Base-by-base conservation (phyloP, 2,329 filamentous ascomycete species). In the Arachnomyces sp. region DNA sequence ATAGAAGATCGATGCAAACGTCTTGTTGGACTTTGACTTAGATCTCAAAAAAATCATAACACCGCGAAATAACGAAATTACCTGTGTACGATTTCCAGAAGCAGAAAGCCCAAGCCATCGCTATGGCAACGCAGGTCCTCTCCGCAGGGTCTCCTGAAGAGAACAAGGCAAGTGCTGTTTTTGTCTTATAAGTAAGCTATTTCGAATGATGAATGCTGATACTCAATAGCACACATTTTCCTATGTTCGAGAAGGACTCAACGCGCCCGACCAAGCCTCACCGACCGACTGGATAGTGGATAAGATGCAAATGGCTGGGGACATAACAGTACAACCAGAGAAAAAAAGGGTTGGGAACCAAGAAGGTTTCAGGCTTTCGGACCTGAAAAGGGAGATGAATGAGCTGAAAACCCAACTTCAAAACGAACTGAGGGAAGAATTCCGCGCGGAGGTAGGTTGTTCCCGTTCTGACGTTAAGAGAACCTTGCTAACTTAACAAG, bases 111-210 rank as follows among this genome's bases (percentile, higher is more conserved):
- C 35, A 30, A 38, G 18, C 12, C 35, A 16, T 38, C 13, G 31
- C 17, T 29, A 38, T 38, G 35, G 25, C 35, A 16, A 29, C 25
- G 28, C 7, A 30, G 14, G 17, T 28, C 12, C 25, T 29, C 31
- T 30, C 17, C 21, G 25, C 29, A 29, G 25, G 25, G 28, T 16
- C 36, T 31, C 7, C 28, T 3, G 35, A 37, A 29, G 17, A 28
- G 13, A 31, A 34, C 38, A 40, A 34, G 31, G 38, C 38, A 40
- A 40, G 38, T 40, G 35, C 11, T 41, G n/a, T n/a, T n/a, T n/a
- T n/a, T n/a, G n/a, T n/a, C n/a, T n/a, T n/a, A n/a, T n/a, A n/a
- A n/a, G n/a, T n/a, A n/a, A n/a, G n/a, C n/a, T n/a, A n/a, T 36
- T 41, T 34, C 29, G 32, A 31, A 31, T 28, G 25, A 28, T 25